A percentile compares a stretch with the other conserved stretches of the same genome.
Conservation (phyloP, 2,329 filamentous ascomycete genomes). For the Aspergillus pseudoglaucus region DNA sequence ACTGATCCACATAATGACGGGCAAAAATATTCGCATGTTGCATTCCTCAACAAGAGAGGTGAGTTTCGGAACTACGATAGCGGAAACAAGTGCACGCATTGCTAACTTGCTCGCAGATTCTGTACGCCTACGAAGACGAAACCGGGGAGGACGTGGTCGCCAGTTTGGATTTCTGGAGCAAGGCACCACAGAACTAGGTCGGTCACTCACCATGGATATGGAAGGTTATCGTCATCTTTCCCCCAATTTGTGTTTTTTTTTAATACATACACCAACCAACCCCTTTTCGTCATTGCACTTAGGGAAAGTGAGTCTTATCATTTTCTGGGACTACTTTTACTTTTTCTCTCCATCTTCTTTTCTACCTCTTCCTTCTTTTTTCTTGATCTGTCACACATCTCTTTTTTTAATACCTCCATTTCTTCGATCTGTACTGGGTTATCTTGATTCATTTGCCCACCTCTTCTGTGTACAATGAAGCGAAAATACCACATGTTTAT, state of each 20-base stretch:
- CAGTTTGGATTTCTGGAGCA: constrained; percentile 94
- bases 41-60: constrained; percentile 97
- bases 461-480: constrained; percentile 34
- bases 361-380: background rate
- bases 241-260: background rate
- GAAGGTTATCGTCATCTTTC: background rate
- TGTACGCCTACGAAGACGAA: constrained; percentile 97
- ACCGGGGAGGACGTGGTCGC: constrained; percentile 87
- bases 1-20: constrained; percentile 86
- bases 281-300: background rate
- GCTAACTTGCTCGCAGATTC: constrained; percentile 57
- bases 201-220: constrained; percentile 10
- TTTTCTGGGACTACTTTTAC: background rate
- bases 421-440: constrained; percentile 12
- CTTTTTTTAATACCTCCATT: constrained; percentile 13
- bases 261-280: background rate
- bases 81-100: background rate
- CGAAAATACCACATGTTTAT: constrained; percentile 33
- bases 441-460: constrained; percentile 13
- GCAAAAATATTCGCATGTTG: constrained; percentile 94
- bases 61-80: constrained; percentile 28
- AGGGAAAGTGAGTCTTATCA: background rate
- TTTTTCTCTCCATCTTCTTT: background rate
- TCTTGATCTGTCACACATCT: constrained; percentile 1
- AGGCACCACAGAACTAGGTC: constrained; percentile 26